Evolutionary conservation across 495 filamentous ascomycete genomes (phyloP).

Genomic region (Glarea lozoyensis): DNA sequence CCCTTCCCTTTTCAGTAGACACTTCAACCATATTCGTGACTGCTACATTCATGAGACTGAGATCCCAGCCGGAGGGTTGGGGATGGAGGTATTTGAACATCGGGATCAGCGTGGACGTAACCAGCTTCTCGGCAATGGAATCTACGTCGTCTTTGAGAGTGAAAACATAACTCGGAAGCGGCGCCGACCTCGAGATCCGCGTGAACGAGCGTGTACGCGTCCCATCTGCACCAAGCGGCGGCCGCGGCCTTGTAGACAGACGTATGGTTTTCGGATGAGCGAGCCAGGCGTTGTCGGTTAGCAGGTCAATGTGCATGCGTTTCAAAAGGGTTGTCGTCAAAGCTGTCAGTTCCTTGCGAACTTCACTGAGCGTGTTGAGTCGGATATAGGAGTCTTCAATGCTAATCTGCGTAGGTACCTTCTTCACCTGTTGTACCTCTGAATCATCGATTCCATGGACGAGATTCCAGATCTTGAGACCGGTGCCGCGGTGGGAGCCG

Average conservation of each 20-base stretch:
- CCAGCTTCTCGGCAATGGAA: constrained; percentile 55
- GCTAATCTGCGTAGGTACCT: constrained; percentile 79
- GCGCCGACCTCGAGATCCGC: constrained; percentile 62
- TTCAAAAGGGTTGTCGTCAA: constrained; percentile 63
- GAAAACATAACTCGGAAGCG: constrained; percentile 63
- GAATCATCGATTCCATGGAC: constrained; percentile 54
- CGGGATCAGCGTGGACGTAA: constrained; percentile 52
- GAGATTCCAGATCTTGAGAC: constrained; percentile 49
- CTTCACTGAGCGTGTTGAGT: constrained; percentile 50
- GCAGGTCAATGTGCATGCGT: constrained; percentile 70
- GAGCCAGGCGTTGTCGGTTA: constrained; percentile 52
- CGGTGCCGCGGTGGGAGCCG: constrained; percentile 60
- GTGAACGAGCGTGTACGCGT: constrained; percentile 41
- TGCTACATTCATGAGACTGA: constrained; percentile 77
- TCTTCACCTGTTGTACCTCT: constrained; percentile 61
- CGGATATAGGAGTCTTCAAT: constrained; percentile 82
- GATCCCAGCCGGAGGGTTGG: constrained; percentile 52
- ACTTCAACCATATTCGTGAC: constrained; percentile 74
- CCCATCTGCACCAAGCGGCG: constrained; percentile 43
- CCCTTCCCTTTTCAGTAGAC: constrained; percentile 39
- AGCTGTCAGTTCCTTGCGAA: constrained; percentile 49
- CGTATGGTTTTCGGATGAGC: constrained; percentile 64
- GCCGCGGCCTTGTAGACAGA: constrained; percentile 63
- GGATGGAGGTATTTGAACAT: constrained; percentile 71
- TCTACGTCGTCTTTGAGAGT: constrained; percentile 47